These are phyloP conservation scores for Xylaria polymorpha DNA, from an alignment of 2,329 filamentous ascomycete genomes.

Conservation along the genomic window DNA sequence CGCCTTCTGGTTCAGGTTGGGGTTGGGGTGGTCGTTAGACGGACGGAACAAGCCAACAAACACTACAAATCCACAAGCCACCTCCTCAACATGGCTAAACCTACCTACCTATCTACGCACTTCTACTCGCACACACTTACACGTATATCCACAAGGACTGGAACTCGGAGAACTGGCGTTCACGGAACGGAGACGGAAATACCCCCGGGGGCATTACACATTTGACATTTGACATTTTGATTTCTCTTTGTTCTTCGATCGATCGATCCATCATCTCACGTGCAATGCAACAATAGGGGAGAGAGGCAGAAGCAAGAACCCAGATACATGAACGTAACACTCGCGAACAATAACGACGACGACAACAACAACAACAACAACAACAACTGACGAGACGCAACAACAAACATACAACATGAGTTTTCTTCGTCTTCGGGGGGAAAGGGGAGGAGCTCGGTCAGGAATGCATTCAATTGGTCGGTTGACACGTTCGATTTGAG, in stretches of 20 bases:
- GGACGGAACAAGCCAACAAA: background rate
- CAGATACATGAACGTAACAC: background rate
- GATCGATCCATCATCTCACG: background rate
- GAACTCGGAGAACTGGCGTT: conserved; percentile 11
- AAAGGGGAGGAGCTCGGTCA: background rate
- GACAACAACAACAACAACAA: background rate
- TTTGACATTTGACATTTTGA: background rate
- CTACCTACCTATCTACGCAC: background rate
- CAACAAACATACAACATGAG: background rate
- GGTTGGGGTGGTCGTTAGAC: conserved; percentile 45
- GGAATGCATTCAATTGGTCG: background rate
- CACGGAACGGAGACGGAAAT: conserved; percentile 9
- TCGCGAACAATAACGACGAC: background rate
- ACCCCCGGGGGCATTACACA: background rate
- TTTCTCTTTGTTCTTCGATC: background rate
- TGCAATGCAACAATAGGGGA: background rate
- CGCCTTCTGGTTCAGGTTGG: conserved; percentile 52
- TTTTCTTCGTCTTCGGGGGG: background rate
- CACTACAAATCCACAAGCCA: background rate
- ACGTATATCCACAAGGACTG: background rate
- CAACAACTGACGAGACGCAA: background rate
- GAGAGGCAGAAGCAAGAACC: background rate
- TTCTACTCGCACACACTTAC: background rate
- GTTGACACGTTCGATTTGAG: background rate
- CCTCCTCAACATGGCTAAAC: background rate